Conservation (phyloP, 1,139 yeast species). For the Hemisphaericaspora xylofermentans region DNA sequence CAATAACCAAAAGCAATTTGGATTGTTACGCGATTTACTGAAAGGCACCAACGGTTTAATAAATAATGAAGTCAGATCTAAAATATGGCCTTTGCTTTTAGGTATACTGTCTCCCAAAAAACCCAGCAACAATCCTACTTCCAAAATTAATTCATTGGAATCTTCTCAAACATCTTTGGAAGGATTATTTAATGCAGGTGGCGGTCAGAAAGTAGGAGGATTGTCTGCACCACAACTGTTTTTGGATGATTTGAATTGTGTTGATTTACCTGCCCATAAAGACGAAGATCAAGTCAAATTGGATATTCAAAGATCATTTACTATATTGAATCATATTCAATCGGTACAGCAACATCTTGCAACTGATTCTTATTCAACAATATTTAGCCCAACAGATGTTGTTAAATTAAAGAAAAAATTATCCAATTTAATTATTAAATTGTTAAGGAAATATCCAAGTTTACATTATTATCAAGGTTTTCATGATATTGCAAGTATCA, state of each 20-base stretch:
- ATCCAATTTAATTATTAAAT: constrained; percentile 46
- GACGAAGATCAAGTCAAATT: constrained; percentile 80
- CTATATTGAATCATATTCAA: constrained; percentile 35
- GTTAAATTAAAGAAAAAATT: constrained; percentile 41
- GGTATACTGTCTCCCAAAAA: constrained; percentile 16
- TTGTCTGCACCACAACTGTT: constrained; percentile 8
- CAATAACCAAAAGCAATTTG: constrained; percentile 17
- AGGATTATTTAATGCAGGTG: neutral
- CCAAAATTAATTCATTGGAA: neutral
- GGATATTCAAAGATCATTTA: constrained; percentile 75
- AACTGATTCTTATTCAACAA: constrained; percentile 33
- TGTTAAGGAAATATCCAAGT: constrained; percentile 60
- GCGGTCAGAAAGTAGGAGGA: neutral
- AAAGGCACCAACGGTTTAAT: constrained; percentile 52
- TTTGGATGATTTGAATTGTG: constrained; percentile 22
- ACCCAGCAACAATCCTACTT: neutral
- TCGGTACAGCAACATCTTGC: constrained; percentile 20
- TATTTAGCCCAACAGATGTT: constrained; percentile 35
- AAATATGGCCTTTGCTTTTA: constrained; percentile 50
- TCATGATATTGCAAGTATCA: constrained; percentile 79
- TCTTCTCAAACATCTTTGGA: constrained; percentile 2
- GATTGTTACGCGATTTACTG: constrained; percentile 33
- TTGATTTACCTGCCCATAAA: constrained; percentile 47
- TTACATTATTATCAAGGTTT: constrained; percentile 87
- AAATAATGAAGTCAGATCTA: constrained; percentile 35